phyloP scores from a whole-genome alignment of 2,329 filamentous ascomycete species.

The Penicillium sp. region DNA sequence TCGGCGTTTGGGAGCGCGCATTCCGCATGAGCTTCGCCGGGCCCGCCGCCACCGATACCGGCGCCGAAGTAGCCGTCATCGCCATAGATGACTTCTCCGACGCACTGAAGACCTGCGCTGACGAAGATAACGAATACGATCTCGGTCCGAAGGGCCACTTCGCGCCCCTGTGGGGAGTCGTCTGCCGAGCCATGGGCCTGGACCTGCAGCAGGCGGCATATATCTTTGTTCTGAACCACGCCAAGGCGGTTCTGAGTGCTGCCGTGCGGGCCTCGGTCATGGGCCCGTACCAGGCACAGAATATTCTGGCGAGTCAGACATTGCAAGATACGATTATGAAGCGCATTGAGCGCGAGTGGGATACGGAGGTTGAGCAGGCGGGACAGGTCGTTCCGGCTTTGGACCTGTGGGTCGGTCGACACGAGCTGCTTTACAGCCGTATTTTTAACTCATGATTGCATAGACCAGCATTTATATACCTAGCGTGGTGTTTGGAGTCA shows the following conservation, averaged over 20 bases:
- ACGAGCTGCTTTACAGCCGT: conserved; percentile 66
- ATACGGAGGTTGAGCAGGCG: conserved; percentile 55
- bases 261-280: conserved; percentile 65
- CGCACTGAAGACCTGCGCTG: conserved; percentile 38
- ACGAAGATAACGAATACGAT: conserved; percentile 29
- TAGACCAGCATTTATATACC: conserved; percentile 1
- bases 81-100: conserved; percentile 43
- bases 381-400: conserved; percentile 63
- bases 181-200: conserved; percentile 57
- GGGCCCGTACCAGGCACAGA: conserved; percentile 67
- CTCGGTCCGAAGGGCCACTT: conserved; percentile 56
- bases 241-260: conserved; percentile 63
- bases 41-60: conserved; percentile 12
- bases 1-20: conserved; percentile 62
- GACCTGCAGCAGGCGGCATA: conserved; percentile 58
- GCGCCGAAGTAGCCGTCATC: conserved; percentile 25
- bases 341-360: conserved; percentile 53
- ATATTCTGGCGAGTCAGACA: conserved; percentile 55
- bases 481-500: neutral
- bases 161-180: conserved; percentile 62
- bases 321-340: conserved; percentile 56
- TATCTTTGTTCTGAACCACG: conserved; percentile 65
- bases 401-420: conserved; percentile 66
- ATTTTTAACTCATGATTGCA: conserved; percentile 64
- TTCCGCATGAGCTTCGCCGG: conserved; percentile 43